These are phyloP conservation scores for Rubus parviflorus DNA, from an alignment of 306 rosid species.

Conservation along the genomic window DNA sequence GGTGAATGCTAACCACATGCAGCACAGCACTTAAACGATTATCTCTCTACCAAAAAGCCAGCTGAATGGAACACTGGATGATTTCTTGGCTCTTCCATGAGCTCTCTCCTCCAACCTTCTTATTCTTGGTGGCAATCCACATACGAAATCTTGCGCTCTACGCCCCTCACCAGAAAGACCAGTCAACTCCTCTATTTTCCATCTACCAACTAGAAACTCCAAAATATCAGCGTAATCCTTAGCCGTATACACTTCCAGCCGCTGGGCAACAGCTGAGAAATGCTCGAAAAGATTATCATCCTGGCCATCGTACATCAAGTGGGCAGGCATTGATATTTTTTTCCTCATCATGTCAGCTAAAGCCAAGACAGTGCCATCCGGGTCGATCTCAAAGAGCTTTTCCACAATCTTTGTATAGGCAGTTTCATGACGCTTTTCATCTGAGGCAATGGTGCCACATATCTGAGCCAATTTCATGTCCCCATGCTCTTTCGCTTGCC, in stretches of 20 bases:
- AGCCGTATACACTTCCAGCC: constrained; percentile 52
- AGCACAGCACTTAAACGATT: constrained; percentile 17
- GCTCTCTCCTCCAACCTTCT: constrained; percentile 53
- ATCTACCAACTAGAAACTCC: constrained; percentile 57
- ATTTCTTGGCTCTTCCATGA: constrained; percentile 46
- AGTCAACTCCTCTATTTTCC: constrained; percentile 46
- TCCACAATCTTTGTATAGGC: constrained; percentile 64
- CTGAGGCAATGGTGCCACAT: constrained; percentile 54
- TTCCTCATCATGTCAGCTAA: constrained; percentile 65
- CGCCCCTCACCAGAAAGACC: constrained; percentile 50
- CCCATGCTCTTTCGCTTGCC: constrained; percentile 55
- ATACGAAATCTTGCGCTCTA: constrained; percentile 50
- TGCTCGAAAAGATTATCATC: constrained; percentile 46
- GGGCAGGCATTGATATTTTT: constrained; percentile 59
- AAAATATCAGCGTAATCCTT: constrained; percentile 57
- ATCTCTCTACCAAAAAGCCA: constrained; percentile 47
- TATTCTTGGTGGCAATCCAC: constrained; percentile 45
- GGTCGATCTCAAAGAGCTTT: constrained; percentile 58
- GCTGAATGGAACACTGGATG: constrained; percentile 44
- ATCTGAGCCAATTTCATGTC: constrained; percentile 55
- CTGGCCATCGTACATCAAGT: constrained; percentile 50
- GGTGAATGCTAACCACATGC: neutral
- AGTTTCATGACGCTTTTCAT: constrained; percentile 56
- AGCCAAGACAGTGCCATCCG: constrained; percentile 51
- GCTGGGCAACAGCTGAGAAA: constrained; percentile 52